Evolutionary conservation across 2,329 filamentous ascomycete species (phyloP), one percentile per base, ranked within the genome.

Genomic region (Cladophialophora immunda): DNA sequence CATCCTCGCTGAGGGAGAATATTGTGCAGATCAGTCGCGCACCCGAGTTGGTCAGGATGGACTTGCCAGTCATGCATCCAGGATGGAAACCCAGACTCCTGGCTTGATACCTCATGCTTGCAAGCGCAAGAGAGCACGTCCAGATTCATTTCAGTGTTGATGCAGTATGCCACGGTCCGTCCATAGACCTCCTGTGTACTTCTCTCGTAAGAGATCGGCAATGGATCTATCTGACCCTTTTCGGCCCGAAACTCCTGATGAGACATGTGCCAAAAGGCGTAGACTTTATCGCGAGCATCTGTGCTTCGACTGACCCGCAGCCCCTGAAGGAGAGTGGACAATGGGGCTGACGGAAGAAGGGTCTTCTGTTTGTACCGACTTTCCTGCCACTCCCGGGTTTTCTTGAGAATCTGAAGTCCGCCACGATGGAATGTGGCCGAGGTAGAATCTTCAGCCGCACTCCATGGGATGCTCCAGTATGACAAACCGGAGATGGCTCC

Each of bases 61-160:
- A 45, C 38, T 45, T 45, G 38, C 38, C 38, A 45, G n/a, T 45
- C 38, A 7, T 45, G 38, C 38, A 45, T 45, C 38, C 38, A 45
- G 17, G 38, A 45, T n/a, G 38, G 38, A 19, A 45, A 45, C n/a
- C 6, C 38, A 19, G 38, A 45, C 19, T 45, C 9, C n/a, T 45
- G 17, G 6, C 38, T 17, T 7, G 38, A 45, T 45, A 9, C 38
- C n/a, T 45, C 38, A 19, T 19, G 38, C 38, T 45, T 45, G 13
- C 38, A 45, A 45, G 38, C 38, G 38, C 38, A 45, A 8, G 38
- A 45, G 38, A 45, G 38, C 38, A 45, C 38, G 38, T 45, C 38
- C 38, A 45, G 13, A 19, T 45, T 45, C n/a, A 45, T n/a, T 19
- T 45, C 38, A n/a, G 17, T 45, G n/a, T 45, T 19, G 38, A 45